Evolutionary conservation across 192 early-diverging fungal species (phyloP).

Genomic region (Coemansia sp.): DNA sequence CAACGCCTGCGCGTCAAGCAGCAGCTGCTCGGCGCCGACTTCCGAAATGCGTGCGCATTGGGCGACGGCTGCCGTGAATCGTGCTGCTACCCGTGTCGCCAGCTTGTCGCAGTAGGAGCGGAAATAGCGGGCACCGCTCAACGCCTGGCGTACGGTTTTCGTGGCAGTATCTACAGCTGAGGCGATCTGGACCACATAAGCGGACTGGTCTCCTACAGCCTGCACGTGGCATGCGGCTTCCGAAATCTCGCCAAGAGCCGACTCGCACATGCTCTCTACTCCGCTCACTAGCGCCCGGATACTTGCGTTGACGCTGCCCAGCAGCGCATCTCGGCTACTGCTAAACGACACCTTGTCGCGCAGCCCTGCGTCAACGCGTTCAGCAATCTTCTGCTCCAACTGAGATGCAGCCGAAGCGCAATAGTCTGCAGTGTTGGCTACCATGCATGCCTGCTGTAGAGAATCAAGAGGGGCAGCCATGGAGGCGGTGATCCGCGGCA

Average conservation of each 20-base stretch:
- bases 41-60: conserved; percentile 82
- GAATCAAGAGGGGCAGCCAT: conserved; percentile 64
- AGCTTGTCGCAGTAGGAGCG: conserved; percentile 91
- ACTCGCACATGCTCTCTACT: conserved; percentile 66
- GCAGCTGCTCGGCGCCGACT: conserved; percentile 93
- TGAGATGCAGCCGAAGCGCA: conserved; percentile 78
- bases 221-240: conserved; percentile 80
- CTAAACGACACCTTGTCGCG: conserved; percentile 69
- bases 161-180: conserved; percentile 58
- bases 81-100: conserved; percentile 74
- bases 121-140: conserved; percentile 76
- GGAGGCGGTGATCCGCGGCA: conserved; percentile 62
- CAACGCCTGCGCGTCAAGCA: conserved; percentile 91
- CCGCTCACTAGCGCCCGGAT: conserved; percentile 68
- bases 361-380: conserved; percentile 71
- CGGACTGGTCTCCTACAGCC: conserved; percentile 91
- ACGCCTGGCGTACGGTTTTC: conserved; percentile 56
- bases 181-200: conserved; percentile 72
- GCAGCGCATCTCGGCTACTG: conserved; percentile 73
- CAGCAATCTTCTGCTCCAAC: conserved; percentile 88
- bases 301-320: conserved; percentile 61
- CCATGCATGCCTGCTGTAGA: conserved; percentile 67
- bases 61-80: conserved; percentile 68
- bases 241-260: conserved; percentile 69
- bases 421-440: conserved; percentile 95